phyloP scores from a whole-genome alignment of 1,284 basidiomycete genomes.

The Cryptococcus depauperatus region DNA sequence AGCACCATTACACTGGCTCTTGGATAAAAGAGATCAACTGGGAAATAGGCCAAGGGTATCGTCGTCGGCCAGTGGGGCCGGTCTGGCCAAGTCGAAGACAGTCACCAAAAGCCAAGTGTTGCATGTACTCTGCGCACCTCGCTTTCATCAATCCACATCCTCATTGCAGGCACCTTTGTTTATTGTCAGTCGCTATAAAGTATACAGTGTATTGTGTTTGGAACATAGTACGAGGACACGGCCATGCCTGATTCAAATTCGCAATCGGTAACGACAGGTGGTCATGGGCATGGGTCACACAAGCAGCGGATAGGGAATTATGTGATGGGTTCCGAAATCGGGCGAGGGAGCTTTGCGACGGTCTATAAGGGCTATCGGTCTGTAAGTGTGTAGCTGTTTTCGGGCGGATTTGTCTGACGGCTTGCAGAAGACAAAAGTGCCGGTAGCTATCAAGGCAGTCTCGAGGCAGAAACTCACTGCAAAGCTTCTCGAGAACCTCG shows the following conservation, averaged over 20 bases:
- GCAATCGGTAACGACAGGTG: constrained; percentile 10
- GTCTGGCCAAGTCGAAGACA: too few relatives aligned
- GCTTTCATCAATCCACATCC: too few relatives aligned
- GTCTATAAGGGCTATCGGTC: constrained; percentile 89
- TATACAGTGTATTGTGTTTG: too few relatives aligned
- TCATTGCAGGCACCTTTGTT: too few relatives aligned
- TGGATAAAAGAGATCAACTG: too few relatives aligned
- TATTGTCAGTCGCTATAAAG: too few relatives aligned
- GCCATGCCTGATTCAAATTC: constrained; percentile 5
- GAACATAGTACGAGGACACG: too few relatives aligned
- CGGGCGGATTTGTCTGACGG: not conserved
- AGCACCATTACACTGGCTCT: too few relatives aligned
- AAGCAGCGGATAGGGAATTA: constrained; percentile 48
- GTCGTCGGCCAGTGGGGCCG: too few relatives aligned
- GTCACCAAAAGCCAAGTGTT: too few relatives aligned
- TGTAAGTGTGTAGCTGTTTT: constrained; percentile 48
- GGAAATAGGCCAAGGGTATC: too few relatives aligned
- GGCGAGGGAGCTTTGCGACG: constrained; percentile 82
- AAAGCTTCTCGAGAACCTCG: constrained; percentile 93
- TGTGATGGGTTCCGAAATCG: constrained; percentile 51
- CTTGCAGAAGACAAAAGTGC: constrained; percentile 59
- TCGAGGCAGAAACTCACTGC: constrained; percentile 77
- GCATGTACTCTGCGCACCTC: too few relatives aligned
- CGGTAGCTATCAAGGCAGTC: constrained; percentile 94
- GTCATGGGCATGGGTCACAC: constrained; percentile 8